Evolutionary conservation across 148 eudicot species (phyloP), one percentile per base, ranked within the genome.

Genomic region (Vaccinium darrowii): DNA sequence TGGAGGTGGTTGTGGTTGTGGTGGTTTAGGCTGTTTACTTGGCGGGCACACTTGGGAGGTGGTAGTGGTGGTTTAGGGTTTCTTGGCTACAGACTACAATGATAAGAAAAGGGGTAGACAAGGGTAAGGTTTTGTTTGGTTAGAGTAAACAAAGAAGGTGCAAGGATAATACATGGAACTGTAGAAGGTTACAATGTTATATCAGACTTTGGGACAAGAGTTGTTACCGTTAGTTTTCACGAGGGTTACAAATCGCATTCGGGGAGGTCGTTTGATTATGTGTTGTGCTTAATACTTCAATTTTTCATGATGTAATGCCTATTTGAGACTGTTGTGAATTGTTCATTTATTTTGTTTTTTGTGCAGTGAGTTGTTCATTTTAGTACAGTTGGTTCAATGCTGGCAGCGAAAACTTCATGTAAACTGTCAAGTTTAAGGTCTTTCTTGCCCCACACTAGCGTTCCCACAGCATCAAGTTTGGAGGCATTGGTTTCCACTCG

Each of bases 401-500:
- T 85, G 62, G 73, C 84, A 74, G 58, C 87, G 33, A 85, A 81
- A 75, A 72, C 80, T 30, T 54, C 52, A 30, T n/a, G 67, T 47
- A 51, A 36, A 56, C 10, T 81, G 51, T 67, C 87, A 25, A 58
- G 79, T 23, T 49, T 78, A 49, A 81, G 79, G 56, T 74, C 80
- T 85, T 80, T 74, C 56, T 60, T 81, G 39, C 56, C 58, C 47
- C 19, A 8, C 49, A 57, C 39, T 36, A 36, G 54, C 54, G 67
- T 36, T 79, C 71, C 79, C 0, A 25, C 21, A 56, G 56, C 30
- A 57, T 80, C 77, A 71, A 79, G 47, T 21, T 67, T 25, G 16
- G 77, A 69, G 90, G 92, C 36, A 23, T 3, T 53, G 39, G 83
- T 81, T 75, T 79, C 69, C 69, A 39, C 36, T 73, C 43, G 78